Percentiles rank a stretch among this genome's conserved stretches.
Evolutionary conservation across 2,329 filamentous ascomycete genomes (phyloP).

Genomic region (Diplodia scrobiculata): DNA sequence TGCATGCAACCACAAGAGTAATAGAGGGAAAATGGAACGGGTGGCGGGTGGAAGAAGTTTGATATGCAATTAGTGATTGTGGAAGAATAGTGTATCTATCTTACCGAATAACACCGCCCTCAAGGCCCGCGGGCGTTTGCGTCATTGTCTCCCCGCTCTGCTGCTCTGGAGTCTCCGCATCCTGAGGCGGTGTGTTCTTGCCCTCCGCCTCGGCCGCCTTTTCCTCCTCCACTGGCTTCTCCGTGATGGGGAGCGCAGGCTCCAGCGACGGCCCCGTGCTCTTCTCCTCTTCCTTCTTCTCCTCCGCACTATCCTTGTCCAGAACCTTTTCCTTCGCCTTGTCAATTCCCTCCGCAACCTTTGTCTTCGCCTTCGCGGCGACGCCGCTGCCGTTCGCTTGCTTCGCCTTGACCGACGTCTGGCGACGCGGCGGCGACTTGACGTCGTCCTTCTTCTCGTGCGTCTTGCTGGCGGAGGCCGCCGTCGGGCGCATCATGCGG

Average conservation of each 20-base stretch:
- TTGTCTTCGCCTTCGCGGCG: slow-evolving; percentile 43
- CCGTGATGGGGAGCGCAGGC: slow-evolving; percentile 19
- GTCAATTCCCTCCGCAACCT: slow-evolving; percentile 40
- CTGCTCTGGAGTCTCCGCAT: slow-evolving; percentile 20
- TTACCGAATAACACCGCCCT: slow-evolving; percentile 29
- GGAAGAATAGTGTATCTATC: slow-evolving; percentile 28
- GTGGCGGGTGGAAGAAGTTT: slow-evolving; percentile 9
- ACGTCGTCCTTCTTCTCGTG: slow-evolving; percentile 59
- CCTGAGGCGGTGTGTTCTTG: slow-evolving; percentile 19
- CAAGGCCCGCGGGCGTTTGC: slow-evolving; percentile 27
- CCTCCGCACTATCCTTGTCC: slow-evolving; percentile 15
- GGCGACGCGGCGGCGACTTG: slow-evolving; percentile 44
- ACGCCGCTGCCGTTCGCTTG: slow-evolving; percentile 34
- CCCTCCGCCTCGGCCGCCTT: slow-evolving; percentile 14
- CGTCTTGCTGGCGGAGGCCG: slow-evolving; percentile 67
- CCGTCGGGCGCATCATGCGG: slow-evolving; percentile 79
- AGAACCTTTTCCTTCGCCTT: slow-evolving; percentile 42
- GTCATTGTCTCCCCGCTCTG: slow-evolving; percentile 25
- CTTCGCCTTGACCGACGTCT: slow-evolving; percentile 31
- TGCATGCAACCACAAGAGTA: slow-evolving; percentile 12
- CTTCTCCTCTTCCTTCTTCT: slow-evolving; percentile 14
- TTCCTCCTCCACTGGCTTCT: slow-evolving; percentile 23
- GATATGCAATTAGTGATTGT: slow-evolving; percentile 18
- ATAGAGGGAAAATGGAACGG: not conserved
- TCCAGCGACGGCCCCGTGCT: slow-evolving; percentile 9